A percentile compares a stretch with the other conserved stretches of the same genome.
Evolutionary conservation across 2,329 filamentous ascomycete species (phyloP).

Genomic region (Achaetomium macrosporum): DNA sequence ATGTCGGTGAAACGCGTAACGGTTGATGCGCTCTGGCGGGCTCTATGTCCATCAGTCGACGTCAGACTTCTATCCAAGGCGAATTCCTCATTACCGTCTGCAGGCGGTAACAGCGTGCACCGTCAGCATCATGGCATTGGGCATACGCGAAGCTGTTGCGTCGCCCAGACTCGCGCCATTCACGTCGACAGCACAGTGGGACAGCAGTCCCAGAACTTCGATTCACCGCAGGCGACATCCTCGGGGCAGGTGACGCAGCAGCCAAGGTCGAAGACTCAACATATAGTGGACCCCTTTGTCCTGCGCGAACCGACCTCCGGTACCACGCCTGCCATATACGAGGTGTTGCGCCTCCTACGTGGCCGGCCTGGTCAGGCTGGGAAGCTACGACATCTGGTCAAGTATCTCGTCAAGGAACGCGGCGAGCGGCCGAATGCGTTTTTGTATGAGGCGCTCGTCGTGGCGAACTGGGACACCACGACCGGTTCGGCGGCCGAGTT

Average conservation of each 20-base stretch:
- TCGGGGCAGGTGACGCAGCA: no score
- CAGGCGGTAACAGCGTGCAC: no score
- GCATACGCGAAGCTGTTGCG: neutral
- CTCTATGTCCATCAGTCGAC: slow-evolving; percentile 54
- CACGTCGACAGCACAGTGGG: neutral
- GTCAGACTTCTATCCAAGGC: slow-evolving; percentile 32
- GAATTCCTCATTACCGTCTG: slow-evolving; percentile 18
- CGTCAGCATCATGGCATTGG: neutral
- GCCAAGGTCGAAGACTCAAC: neutral
- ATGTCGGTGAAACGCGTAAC: slow-evolving; percentile 37
- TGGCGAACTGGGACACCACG: slow-evolving; percentile 58
- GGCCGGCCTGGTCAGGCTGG: slow-evolving; percentile 32
- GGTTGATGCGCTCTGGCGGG: slow-evolving; percentile 58
- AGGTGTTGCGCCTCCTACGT: slow-evolving; percentile 39
- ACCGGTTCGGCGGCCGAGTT: slow-evolving; percentile 63
- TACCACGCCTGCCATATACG: slow-evolving; percentile 38
- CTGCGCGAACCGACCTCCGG: no score
- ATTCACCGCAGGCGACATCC: no score
- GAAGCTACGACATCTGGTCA: slow-evolving; percentile 42
- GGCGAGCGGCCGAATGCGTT: slow-evolving; percentile 48
- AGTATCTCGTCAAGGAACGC: slow-evolving; percentile 53
- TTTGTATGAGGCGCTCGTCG: slow-evolving; percentile 70
- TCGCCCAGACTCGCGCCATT: neutral
- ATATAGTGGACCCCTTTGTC: neutral
- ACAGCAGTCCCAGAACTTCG: neutral